These are phyloP conservation scores for Kernera saxatilis DNA, from an alignment of 345 rosid species.

Conservation along the genomic window DNA sequence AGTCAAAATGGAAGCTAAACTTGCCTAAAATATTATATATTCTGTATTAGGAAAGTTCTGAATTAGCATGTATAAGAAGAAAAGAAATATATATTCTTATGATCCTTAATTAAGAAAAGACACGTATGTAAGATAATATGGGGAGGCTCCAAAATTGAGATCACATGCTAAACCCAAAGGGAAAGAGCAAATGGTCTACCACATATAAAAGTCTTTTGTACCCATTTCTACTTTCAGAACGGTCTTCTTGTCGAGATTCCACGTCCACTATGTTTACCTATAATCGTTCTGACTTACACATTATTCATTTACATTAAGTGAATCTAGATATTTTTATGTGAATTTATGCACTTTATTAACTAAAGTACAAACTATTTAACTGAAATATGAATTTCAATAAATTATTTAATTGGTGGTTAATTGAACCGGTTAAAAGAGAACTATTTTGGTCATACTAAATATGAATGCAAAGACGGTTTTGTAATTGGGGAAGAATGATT, in stretches of 20 bases:
- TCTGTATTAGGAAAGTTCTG: too few species aligned
- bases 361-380: neutral
- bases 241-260: constrained; percentile 18
- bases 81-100: too few species aligned
- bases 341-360: neutral
- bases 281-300: neutral
- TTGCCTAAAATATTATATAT: too few species aligned
- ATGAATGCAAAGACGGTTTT: neutral
- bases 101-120: neutral
- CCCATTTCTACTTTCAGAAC: constrained; percentile 1
- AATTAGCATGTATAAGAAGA: too few species aligned
- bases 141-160: neutral
- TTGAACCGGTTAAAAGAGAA: neutral
- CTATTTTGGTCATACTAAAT: neutral
- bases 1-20: too few species aligned
- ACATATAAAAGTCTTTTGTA: constrained; percentile 9
- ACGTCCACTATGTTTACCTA: neutral
- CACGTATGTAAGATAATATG: neutral
- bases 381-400: neutral
- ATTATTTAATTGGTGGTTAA: neutral
- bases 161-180: constrained; percentile 3
- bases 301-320: neutral
- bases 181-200: constrained; percentile 9
- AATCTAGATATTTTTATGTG: neutral
- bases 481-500: neutral